Evolutionary conservation across 129 eudicot species (phyloP), one percentile per base, ranked within the genome.

Genomic region (Sambucus nigra): DNA sequence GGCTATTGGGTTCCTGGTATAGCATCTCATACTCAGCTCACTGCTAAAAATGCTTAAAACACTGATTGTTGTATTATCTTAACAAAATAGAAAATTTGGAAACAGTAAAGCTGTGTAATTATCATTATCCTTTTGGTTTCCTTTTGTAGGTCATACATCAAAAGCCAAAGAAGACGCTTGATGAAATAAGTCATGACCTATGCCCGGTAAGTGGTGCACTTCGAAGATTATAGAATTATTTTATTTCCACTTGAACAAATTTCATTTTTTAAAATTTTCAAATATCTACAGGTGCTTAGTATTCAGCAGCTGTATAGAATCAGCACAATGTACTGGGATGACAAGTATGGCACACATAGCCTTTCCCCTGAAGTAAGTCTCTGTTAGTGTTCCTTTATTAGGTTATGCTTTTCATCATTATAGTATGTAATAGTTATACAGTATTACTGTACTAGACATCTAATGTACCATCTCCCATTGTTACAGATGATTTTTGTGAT

Each of bases 271-370:
- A 26, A 63, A 38, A 51, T 42, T 55, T 52, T 42, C 22, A 40
- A 45, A 59, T 9, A 25, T 60, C 21, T 49, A 25, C 84, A 88
- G 97, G 87, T 80, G 64, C 87, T 88, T 45, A 87, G 89, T 57
- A 80, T 83, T 75, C 97, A 88, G 66, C 94, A 88, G 49, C 79
- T 88, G 51, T 88, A 88, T 69, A 78, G 94, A 78, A 88, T 88
- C 69, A 80, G 97, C 73, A 84, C 94, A 25, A 84, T 88, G 97
- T 88, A 80, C 68, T 88, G 96, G 96, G 96, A 87, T 67, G 96
- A 82, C 73, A 79, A 80, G 71, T 70, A 87, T 73, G 96, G 96
- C 68, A 69, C 94, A 44, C 97, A 84, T 14, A 80, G 82, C 78
- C 78, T 88, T 66, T 68, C 94, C 5, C 82, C 82, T 31, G 97